Evolutionary conservation across 2,329 filamentous ascomycete genomes (phyloP).

Genomic region (Xylariomycetidae sp.): DNA sequence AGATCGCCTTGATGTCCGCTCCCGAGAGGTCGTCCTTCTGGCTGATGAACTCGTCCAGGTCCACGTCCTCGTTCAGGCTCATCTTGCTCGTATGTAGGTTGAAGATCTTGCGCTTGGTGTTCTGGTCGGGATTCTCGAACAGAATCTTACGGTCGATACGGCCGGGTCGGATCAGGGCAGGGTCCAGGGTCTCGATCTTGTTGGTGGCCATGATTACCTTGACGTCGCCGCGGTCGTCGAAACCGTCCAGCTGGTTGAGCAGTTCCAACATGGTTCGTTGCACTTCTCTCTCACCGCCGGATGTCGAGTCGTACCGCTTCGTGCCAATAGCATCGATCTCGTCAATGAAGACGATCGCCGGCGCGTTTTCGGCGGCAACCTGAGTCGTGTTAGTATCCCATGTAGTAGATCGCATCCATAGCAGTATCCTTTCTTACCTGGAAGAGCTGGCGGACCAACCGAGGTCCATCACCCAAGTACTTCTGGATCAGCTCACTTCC

Average conservation of each 20-base stretch:
- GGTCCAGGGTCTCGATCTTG: constrained; percentile 98
- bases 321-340: constrained; percentile 99
- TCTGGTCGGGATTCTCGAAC: constrained; percentile 66
- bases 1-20: constrained; percentile 98
- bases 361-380: constrained; percentile 91
- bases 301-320: constrained; percentile 96
- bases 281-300: constrained; percentile 92
- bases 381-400: constrained; percentile 32
- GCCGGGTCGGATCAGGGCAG: constrained; percentile 89
- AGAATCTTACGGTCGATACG: constrained; percentile 98
- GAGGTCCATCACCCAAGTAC: constrained; percentile 92
- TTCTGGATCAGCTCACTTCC: constrained; percentile 98
- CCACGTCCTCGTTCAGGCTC: constrained; percentile 93
- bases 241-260: constrained; percentile 96
- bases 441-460: constrained; percentile 93
- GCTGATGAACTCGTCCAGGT: constrained; percentile 95
- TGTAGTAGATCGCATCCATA: too few relatives aligned
- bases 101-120: constrained; percentile 97
- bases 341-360: constrained; percentile 97
- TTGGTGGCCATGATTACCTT: constrained; percentile 99
- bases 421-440: too few relatives aligned
- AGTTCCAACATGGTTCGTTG: constrained; percentile 98
- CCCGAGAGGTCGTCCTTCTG: constrained; percentile 97
- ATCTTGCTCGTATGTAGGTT: constrained; percentile 98
- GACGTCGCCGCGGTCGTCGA: constrained; percentile 96